Evolutionary conservation across 768 basidiomycete species (phyloP).

Genomic region (Strobilomyces dryophilus): DNA sequence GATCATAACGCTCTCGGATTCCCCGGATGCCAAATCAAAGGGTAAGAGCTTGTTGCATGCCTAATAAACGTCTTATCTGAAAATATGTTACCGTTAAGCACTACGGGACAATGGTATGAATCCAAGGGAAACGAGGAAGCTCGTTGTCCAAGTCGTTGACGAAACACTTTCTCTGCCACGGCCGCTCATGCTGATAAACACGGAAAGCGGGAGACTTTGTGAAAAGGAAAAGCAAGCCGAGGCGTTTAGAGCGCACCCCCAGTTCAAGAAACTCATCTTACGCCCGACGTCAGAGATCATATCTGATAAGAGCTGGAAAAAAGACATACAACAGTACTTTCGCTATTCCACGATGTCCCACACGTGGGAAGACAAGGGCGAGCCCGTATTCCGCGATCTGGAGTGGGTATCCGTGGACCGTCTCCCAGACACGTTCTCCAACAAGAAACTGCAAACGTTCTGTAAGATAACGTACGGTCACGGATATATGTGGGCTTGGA

Average conservation of each 20-base stretch:
- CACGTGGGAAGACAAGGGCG: conserved; percentile 15
- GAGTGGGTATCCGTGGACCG: background rate
- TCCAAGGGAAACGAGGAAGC: background rate
- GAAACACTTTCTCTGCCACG: background rate
- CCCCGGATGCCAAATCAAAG: conserved; percentile 2
- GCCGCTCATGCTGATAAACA: conserved; percentile 14
- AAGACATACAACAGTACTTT: conserved; percentile 6
- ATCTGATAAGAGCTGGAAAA: background rate
- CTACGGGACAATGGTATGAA: conserved; percentile 6
- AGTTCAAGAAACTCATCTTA: conserved; percentile 13
- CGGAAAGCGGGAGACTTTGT: conserved; percentile 13
- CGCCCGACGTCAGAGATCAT: background rate
- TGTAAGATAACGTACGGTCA: conserved; percentile 4
- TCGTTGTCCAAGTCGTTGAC: background rate
- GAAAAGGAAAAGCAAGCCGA: conserved; percentile 6
- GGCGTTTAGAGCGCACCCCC: conserved; percentile 6
- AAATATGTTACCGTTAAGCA: background rate
- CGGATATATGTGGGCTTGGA: conserved; percentile 23
- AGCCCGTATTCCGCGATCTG: conserved; percentile 6
- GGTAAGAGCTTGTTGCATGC: background rate
- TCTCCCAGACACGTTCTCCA: background rate
- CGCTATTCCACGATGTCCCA: conserved; percentile 18
- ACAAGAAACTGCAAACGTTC: conserved; percentile 11
- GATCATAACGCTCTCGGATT: background rate
- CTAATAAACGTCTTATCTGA: background rate